phyloP scores from a whole-genome alignment of 106 monocot genomes.

The Phalaenopsis aphrodite region DNA sequence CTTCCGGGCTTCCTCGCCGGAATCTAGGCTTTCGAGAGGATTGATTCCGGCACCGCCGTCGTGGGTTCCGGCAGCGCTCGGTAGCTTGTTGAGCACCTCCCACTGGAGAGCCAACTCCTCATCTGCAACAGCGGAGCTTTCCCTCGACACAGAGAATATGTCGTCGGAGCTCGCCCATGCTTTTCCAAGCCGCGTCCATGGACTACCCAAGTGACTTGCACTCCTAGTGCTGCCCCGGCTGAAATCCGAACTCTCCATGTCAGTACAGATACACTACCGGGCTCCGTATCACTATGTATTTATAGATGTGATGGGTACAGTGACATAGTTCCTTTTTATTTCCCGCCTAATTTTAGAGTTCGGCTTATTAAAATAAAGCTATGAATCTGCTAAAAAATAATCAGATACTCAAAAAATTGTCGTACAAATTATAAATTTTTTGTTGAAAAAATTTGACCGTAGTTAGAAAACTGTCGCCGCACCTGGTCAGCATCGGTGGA shows the following conservation, averaged over 20 bases:
- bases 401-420: too few relatives aligned
- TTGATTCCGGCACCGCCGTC: conserved; percentile 7
- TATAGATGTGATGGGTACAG: too few relatives aligned
- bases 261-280: neutral
- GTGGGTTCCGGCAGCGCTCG: conserved; percentile 21
- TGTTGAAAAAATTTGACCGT: too few relatives aligned
- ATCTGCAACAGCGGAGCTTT: conserved; percentile 5
- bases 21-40: neutral
- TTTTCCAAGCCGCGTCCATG: neutral
- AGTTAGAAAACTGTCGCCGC: too few relatives aligned
- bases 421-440: too few relatives aligned
- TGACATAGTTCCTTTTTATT: too few relatives aligned
- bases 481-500: too few relatives aligned
- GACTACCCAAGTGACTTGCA: neutral
- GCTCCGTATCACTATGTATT: too few relatives aligned
- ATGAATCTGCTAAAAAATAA: too few relatives aligned
- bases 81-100: conserved; percentile 46
- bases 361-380: too few relatives aligned
- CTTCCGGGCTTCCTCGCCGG: conserved; percentile 1
- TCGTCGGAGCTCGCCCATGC: neutral
- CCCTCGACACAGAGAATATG: neutral
- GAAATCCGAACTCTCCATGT: neutral
- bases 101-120: conserved; percentile 34
- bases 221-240: neutral
- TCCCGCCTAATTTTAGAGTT: too few relatives aligned